Evolutionary conservation across 2,329 filamentous ascomycete genomes (phyloP), one percentile per base, ranked within the genome.

Genomic region (Claviceps arundinis): DNA sequence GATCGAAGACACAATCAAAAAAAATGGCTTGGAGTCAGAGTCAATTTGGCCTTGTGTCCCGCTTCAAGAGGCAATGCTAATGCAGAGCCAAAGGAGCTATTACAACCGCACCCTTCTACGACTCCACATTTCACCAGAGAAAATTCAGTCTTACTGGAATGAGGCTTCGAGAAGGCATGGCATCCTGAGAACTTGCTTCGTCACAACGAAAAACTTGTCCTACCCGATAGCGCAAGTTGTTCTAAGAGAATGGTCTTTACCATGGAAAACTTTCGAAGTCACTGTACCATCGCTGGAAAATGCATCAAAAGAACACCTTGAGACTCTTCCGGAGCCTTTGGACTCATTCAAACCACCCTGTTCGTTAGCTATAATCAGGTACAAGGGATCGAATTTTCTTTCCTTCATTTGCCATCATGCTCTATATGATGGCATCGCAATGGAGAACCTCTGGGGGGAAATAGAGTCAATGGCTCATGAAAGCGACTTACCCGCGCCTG

Each of bases 1-100:
- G 13, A 38, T 56, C 14, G 22, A 24, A 5, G 22, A 26, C 7
- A 11, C 8, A 16, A 50, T 56, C 11, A 6, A 19, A 5, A 34
- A 54, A 4, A 55, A 64, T 2, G 64, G 64, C 0, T 62, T 65
- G 4, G 45, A 58, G 0, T 69, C 85, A 2, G 66, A 76, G 34
- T 72, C 70, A 1, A 73, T 95, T 8, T 68, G 90, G 5, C 89
- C 89, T 1, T 95, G 90, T 62, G 94, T 89, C 1, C 86, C 89
- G 1, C 70, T 96, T 0, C 90, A 96, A 64, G 86, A 94, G 68
- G 85, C 84, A 1, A 95, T 95, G 89, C 72, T 95, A 0, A 77
- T 80, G 8, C 59, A 71, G 56, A 66, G 66, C 1, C 64, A 69
- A 11, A 67, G 68, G 1, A 73, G 81, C 2, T 95, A 95, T 62